Conservation (phyloP, 2,329 filamentous ascomycete species). For the Paecilomyces formosus region DNA sequence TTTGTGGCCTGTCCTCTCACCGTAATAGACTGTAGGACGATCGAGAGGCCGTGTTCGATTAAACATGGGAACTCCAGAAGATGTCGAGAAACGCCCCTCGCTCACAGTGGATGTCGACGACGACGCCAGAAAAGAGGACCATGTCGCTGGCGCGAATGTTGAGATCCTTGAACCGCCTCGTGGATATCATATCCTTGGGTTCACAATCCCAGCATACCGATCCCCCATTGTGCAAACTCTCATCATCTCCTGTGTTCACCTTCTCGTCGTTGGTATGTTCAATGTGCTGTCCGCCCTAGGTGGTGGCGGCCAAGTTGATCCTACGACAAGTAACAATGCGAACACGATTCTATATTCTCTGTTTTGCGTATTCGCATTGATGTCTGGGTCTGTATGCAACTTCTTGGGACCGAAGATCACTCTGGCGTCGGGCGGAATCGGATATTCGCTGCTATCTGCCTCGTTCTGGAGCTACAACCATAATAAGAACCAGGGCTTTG, state of each 20-base stretch:
- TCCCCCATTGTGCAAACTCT: slow-evolving; percentile 9
- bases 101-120: not conserved
- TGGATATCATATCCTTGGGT: slow-evolving; percentile 7
- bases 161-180: slow-evolving; percentile 2
- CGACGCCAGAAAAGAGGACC: slow-evolving; percentile 1
- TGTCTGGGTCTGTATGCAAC: slow-evolving; percentile 56
- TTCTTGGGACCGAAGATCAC: slow-evolving; percentile 62
- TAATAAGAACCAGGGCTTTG: slow-evolving; percentile 60
- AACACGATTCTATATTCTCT: slow-evolving; percentile 11
- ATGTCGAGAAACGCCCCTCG: not conserved
- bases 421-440: slow-evolving; percentile 64
- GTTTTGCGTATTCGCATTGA: slow-evolving; percentile 9
- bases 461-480: slow-evolving; percentile 66
- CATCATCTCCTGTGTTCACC: slow-evolving; percentile 9
- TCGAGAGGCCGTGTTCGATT: not conserved
- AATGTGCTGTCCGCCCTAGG: slow-evolving; percentile 11
- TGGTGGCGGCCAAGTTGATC: slow-evolving; percentile 11
- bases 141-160: not conserved
- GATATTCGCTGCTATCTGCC: slow-evolving; percentile 68
- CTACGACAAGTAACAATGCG: slow-evolving; percentile 10
- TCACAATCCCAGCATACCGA: slow-evolving; percentile 9
- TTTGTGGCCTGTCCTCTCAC: not conserved
- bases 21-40: not conserved
- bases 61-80: not conserved
- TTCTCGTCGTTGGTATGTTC: slow-evolving; percentile 13